Base-by-base conservation (phyloP, 805 yeast species). In the Pichia membranifaciens region DNA sequence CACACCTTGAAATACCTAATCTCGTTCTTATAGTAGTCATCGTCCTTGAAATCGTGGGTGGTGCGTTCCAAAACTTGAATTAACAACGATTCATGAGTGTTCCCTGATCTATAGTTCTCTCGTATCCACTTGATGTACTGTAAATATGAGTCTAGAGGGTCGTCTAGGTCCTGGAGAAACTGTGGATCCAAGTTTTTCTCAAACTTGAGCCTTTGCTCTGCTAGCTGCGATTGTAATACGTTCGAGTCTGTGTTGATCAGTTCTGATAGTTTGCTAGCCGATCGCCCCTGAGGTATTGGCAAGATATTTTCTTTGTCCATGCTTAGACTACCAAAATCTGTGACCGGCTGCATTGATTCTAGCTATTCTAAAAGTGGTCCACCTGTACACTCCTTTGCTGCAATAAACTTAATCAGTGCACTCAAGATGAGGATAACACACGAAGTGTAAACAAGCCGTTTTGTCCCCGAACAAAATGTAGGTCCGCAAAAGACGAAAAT, bases 1-100 rank as follows among this genome's bases (percentile, higher is more conserved):
- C 99, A 91, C 2, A 89, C 73, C 51, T 73, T 75, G 43, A 91
- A 64, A 58, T 85, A 89, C 41, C 97, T 67, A 1, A 91, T 80
- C 60, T 91, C 97, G 60, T 90, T 84, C 50, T 80, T 82, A 61
- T 89, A 91, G 51, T 78, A 79, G 0, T 66, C 65, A 29, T 74
- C 75, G 54, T 84, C 86, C 56, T 81, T 71, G 59, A 87, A 86
- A 50, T 72, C 72, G 35, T 79, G 74, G 0, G 95, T 82, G 54
- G 93, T 84, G 41, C 82, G 68, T 58, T 87, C 95, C 31, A 90
- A 67, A 10, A 86, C 59, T 15, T 65, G 68, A 3, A 88, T 64
- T 43, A 88, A 68, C 0, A 88, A 89, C 53, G 87, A 81, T 40
- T 81, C 83, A 4, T 72, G 69, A 3, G 76, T 71, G 31, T 73